These are phyloP conservation scores for Pyropia yezoensis DNA, from an alignment of 23 red algal genomes.

Conservation along the genomic window DNA sequence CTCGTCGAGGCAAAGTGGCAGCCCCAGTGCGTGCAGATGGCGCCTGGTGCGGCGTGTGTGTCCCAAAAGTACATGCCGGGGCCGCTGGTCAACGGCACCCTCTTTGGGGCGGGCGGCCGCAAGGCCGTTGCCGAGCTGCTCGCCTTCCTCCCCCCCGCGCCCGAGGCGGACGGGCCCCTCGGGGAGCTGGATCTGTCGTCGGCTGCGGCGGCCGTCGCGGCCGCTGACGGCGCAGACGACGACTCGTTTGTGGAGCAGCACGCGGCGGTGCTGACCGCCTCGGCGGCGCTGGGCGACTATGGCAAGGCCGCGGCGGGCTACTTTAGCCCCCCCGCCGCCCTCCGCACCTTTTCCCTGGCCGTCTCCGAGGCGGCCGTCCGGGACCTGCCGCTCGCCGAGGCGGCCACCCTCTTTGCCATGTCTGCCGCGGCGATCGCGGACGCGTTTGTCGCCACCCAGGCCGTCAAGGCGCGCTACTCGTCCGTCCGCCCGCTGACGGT, in stretches of 20 bases:
- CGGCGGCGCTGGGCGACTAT: conserved; percentile 6
- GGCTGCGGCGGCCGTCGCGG: not conserved
- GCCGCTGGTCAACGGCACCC: conserved; percentile 12
- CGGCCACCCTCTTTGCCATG: conserved; percentile 13
- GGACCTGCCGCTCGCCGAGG: not conserved
- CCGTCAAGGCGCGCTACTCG: conserved; percentile 10
- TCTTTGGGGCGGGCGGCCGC: conserved; percentile 3
- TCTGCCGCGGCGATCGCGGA: conserved; percentile 15
- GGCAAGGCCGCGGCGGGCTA: conserved; percentile 18
- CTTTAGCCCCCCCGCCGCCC: conserved; percentile 9
- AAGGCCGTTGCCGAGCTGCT: not conserved
- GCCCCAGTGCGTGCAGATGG: conserved; percentile 19
- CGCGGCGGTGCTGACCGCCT: conserved; percentile 6
- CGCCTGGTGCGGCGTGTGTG: conserved; percentile 8
- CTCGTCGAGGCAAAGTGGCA: conserved; percentile 15
- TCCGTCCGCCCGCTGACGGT: conserved; percentile 17
- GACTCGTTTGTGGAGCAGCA: conserved; percentile 14
- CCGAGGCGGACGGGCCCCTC: conserved; percentile 4
- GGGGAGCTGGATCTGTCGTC: no score
- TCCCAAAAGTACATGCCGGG: conserved; percentile 9
- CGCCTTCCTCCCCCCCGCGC: conserved; percentile 4
- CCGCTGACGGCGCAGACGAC: conserved; percentile 1
- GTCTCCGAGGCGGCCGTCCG: conserved; percentile 13
- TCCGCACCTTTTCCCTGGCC: conserved; percentile 12
- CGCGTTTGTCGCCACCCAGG: conserved; percentile 3